A percentile compares a stretch with the other conserved stretches of the same genome.
phyloP scores from a whole-genome alignment of 768 basidiomycete species.

The Hebeloma cylindrosporum region DNA sequence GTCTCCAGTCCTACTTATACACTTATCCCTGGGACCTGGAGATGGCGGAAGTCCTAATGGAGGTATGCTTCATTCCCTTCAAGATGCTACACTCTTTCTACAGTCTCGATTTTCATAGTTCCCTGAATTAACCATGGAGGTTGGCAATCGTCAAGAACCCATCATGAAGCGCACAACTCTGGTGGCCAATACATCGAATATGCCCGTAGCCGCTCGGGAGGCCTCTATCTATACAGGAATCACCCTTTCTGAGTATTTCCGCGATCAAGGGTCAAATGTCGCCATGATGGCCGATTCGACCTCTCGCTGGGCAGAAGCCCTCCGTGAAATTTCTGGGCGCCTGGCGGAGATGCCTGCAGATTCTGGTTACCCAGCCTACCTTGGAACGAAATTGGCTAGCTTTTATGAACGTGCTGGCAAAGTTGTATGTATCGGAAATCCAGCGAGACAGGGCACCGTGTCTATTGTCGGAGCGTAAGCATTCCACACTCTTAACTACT shows the following conservation, averaged over 20 bases:
- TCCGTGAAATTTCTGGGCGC: conserved; percentile 99
- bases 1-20: neutral
- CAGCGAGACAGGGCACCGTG: conserved; percentile 85
- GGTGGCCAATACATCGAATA: conserved; percentile 99
- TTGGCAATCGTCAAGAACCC: conserved; percentile 91
- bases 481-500: neutral
- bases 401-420: conserved; percentile 99
- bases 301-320: conserved; percentile 97
- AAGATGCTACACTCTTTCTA: neutral
- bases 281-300: conserved; percentile 99
- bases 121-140: conserved; percentile 91
- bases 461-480: conserved; percentile 99
- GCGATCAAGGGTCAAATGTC: conserved; percentile 96
- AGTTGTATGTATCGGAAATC: conserved; percentile 89
- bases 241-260: conserved; percentile 98
- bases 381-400: conserved; percentile 90
- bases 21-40: conserved; percentile 27
- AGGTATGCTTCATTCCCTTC: conserved; percentile 46
- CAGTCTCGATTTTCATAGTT: conserved; percentile 45
- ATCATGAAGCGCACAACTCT: conserved; percentile 99
- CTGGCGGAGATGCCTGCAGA: conserved; percentile 99
- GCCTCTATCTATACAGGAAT: conserved; percentile 99
- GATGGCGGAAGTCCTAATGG: conserved; percentile 99
- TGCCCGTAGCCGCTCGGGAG: conserved; percentile 99
- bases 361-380: conserved; percentile 98